Evolutionary conservation across 352 stramenopile genomes (phyloP).

Genomic region (Phytophthora parvispora): DNA sequence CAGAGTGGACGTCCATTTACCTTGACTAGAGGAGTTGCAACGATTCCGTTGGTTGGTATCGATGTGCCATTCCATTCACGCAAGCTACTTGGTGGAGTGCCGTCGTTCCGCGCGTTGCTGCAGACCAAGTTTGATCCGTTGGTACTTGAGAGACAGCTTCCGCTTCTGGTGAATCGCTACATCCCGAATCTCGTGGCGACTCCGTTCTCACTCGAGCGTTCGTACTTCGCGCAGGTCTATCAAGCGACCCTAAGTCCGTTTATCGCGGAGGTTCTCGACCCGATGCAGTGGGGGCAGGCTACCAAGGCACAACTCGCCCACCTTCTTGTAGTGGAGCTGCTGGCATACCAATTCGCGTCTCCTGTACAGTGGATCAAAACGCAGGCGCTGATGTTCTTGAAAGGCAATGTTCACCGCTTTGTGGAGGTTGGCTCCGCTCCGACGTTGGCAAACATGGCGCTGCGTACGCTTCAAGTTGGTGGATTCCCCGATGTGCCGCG

Average conservation of each 20-base stretch:
- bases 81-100: conserved; percentile 85
- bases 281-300: conserved; percentile 78
- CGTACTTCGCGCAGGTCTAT: conserved; percentile 83
- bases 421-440: conserved; percentile 87
- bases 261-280: conserved; percentile 70
- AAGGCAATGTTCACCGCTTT: conserved; percentile 69
- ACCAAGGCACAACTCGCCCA: conserved; percentile 78
- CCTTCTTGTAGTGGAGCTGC: conserved; percentile 85
- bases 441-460: conserved; percentile 89
- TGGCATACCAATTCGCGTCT: conserved; percentile 92
- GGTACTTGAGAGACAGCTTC: conserved; percentile 74
- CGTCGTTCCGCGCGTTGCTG: conserved; percentile 81
- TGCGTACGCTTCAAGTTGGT: conserved; percentile 76
- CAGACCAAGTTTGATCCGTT: conserved; percentile 77
- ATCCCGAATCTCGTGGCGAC: conserved; percentile 89
- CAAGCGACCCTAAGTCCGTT: conserved; percentile 78
- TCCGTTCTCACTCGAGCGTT: conserved; percentile 81
- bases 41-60: conserved; percentile 89
- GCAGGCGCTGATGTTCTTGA: conserved; percentile 78
- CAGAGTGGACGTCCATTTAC: conserved; percentile 68
- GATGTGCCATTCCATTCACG: conserved; percentile 93
- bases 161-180: conserved; percentile 81
- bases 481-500: conserved; percentile 64
- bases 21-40: conserved; percentile 75
- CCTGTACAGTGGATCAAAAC: conserved; percentile 94